These are phyloP conservation scores for Agrocybe praecox DNA, from an alignment of 768 basidiomycete species.

Conservation along the genomic window DNA sequence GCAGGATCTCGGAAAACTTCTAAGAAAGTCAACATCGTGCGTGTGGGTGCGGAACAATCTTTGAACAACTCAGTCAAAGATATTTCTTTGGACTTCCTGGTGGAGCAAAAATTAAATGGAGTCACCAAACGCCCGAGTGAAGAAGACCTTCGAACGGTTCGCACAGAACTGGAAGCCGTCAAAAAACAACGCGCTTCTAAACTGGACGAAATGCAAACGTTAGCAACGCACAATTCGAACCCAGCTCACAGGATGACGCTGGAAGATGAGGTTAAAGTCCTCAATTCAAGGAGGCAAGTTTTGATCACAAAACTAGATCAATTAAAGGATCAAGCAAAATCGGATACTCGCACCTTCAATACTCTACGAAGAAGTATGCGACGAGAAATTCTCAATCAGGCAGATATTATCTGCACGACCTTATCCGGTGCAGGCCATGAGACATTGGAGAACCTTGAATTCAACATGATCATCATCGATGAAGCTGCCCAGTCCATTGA, in stretches of 20 bases:
- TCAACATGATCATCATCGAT: constrained; percentile 96
- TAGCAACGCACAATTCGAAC: constrained; percentile 51
- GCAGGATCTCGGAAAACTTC: constrained; percentile 55
- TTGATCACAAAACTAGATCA: constrained; percentile 74
- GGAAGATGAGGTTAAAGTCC: constrained; percentile 66
- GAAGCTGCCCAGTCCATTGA: constrained; percentile 98
- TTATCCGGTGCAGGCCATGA: constrained; percentile 95
- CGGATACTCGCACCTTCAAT: constrained; percentile 80
- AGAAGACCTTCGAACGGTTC: constrained; percentile 59
- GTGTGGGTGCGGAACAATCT: constrained; percentile 78
- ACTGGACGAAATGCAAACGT: constrained; percentile 53
- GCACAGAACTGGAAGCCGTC: constrained; percentile 69
- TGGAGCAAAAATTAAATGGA: constrained; percentile 71
- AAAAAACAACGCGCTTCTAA: constrained; percentile 63
- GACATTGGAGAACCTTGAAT: constrained; percentile 77
- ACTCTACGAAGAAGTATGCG: constrained; percentile 75
- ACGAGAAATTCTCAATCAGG: constrained; percentile 77
- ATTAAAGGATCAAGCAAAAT: constrained; percentile 82
- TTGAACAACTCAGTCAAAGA: constrained; percentile 84
- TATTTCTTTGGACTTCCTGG: constrained; percentile 83
- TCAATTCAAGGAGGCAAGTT: constrained; percentile 65
- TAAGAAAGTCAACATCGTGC: constrained; percentile 78
- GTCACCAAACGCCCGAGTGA: constrained; percentile 46
- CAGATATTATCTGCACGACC: constrained; percentile 93
- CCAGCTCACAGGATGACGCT: constrained; percentile 51